Conservation (phyloP, 2,329 filamentous ascomycete genomes). For the Xylaria sp. region DNA sequence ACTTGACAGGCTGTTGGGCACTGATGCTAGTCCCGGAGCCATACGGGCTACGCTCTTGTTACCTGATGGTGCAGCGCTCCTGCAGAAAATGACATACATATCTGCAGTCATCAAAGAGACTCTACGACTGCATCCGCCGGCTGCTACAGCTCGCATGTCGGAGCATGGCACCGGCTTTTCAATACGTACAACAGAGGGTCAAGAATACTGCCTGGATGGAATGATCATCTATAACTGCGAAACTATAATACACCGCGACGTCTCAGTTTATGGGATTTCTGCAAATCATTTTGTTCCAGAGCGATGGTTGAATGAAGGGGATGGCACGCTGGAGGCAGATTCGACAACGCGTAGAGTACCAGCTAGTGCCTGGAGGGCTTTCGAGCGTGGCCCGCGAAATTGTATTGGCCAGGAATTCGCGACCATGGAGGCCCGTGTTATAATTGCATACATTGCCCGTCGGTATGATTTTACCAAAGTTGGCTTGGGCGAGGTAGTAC, state of each 20-base stretch:
- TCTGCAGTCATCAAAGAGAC: conserved; percentile 55
- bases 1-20: conserved; percentile 52
- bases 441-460: conserved; percentile 27
- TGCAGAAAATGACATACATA: conserved; percentile 51
- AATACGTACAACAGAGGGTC: conserved; percentile 46
- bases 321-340: background rate
- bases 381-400: conserved; percentile 27
- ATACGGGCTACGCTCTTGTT: conserved; percentile 46
- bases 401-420: conserved; percentile 33
- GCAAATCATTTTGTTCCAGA: conserved; percentile 54
- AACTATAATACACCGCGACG: conserved; percentile 52
- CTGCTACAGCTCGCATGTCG: conserved; percentile 47
- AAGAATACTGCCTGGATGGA: conserved; percentile 50
- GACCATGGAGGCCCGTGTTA: conserved; percentile 24
- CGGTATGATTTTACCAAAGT: conserved; percentile 32
- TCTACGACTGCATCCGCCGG: conserved; percentile 52
- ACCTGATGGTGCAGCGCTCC: conserved; percentile 47
- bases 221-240: conserved; percentile 52
- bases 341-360: conserved; percentile 35
- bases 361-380: conserved; percentile 55
- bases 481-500: conserved; percentile 10
- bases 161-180: conserved; percentile 46
- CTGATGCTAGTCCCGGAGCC: conserved; percentile 44
- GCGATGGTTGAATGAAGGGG: conserved; percentile 51
- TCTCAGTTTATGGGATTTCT: conserved; percentile 51